Evolutionary conservation across 768 basidiomycete genomes (phyloP).

Genomic region (Neoboletus brunneissimus): DNA sequence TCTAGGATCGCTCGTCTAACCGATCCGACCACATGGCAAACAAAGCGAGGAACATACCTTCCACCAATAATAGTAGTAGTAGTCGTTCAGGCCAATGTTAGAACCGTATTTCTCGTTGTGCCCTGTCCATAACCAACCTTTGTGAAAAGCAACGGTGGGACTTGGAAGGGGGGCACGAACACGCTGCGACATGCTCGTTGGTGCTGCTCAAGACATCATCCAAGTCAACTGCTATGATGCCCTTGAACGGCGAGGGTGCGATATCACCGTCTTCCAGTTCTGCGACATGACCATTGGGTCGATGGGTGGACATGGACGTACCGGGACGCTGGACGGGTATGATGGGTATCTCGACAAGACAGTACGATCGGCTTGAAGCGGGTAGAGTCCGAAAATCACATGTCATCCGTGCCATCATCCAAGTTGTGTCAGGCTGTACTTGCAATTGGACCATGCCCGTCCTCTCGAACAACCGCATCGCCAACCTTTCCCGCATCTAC

Average conservation of each 20-base stretch:
- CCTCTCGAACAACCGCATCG: constrained; percentile 38
- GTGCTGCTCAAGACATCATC: constrained; percentile 68
- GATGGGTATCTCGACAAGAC: background rate
- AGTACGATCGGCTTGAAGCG: too few relatives aligned
- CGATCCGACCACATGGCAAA: background rate
- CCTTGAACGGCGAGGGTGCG: constrained; percentile 20
- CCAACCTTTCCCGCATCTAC: constrained; percentile 53
- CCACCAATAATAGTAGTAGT: constrained; percentile 79
- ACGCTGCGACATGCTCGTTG: constrained; percentile 54
- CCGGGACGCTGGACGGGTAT: too few relatives aligned
- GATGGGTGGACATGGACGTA: background rate
- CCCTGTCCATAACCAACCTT: constrained; percentile 41
- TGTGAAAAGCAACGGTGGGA: background rate
- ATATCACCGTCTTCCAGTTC: background rate
- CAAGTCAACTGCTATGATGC: constrained; percentile 60
- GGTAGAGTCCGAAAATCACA: constrained; percentile 5
- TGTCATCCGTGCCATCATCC: background rate
- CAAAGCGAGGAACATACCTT: constrained; percentile 41
- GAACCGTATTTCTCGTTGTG: constrained; percentile 62
- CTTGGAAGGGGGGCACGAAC: constrained; percentile 31
- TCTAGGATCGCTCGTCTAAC: constrained; percentile 30
- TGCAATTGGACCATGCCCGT: constrained; percentile 27
- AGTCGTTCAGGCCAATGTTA: constrained; percentile 49
- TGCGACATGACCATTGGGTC: background rate
- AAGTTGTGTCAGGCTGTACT: background rate